Evolutionary conservation across 2,329 filamentous ascomycete species (phyloP).

Genomic region (Stylonectria norvegica): DNA sequence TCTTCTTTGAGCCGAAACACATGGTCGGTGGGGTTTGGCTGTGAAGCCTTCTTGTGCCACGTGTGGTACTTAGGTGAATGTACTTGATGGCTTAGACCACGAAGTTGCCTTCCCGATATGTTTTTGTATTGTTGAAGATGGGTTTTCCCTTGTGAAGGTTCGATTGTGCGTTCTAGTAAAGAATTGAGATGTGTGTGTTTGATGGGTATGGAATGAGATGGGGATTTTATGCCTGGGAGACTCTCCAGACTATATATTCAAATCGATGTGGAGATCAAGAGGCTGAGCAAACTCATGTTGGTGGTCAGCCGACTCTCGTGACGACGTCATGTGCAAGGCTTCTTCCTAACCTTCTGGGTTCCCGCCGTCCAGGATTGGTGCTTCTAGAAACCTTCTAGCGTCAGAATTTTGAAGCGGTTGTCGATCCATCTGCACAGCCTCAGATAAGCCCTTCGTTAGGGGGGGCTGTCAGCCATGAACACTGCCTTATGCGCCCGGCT

Average conservation of each 20-base stretch:
- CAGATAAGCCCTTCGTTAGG: no score
- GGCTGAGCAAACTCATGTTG: neutral
- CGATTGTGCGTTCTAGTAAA: neutral
- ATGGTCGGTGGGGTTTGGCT: constrained; percentile 1
- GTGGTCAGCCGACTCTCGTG: neutral
- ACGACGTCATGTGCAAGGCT: neutral
- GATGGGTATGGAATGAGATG: neutral
- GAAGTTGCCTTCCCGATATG: constrained; percentile 3
- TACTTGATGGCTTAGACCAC: constrained; percentile 5
- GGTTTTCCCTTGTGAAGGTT: neutral
- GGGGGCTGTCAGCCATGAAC: neutral
- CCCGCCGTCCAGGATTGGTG: neutral
- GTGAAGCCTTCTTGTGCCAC: constrained; percentile 4
- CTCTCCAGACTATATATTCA: neutral
- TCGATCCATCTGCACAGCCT: neutral
- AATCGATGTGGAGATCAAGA: neutral
- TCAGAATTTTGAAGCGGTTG: no score
- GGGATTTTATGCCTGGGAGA: neutral
- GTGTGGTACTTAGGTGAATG: constrained; percentile 20
- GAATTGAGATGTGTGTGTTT: neutral
- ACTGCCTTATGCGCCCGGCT: neutral
- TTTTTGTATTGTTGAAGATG: no score
- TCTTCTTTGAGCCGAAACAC: constrained; percentile 5
- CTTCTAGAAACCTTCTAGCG: neutral
- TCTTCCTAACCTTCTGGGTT: no score